phyloP scores from a whole-genome alignment of 148 eudicot genomes.

The Chenopodium album region DNA sequence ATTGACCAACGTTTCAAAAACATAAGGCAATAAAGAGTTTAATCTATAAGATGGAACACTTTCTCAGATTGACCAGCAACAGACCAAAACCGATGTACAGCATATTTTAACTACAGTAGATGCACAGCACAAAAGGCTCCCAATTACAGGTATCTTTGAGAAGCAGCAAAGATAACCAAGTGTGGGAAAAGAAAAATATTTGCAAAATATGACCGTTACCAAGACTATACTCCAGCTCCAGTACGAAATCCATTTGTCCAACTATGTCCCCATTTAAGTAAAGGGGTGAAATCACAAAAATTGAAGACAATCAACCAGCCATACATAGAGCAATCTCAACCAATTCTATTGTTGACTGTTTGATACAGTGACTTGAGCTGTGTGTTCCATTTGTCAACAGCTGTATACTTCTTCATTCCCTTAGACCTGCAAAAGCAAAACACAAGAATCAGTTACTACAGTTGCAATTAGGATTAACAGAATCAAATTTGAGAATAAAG shows the following conservation, averaged over 20 bases:
- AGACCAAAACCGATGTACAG: neutral
- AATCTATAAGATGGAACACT: conserved; percentile 10
- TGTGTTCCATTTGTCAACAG: conserved; percentile 93
- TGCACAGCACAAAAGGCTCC: conserved; percentile 12
- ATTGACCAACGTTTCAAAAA: neutral
- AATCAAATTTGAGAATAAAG: neutral
- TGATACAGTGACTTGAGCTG: conserved; percentile 77
- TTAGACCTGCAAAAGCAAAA: conserved; percentile 61
- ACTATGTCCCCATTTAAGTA: conserved; percentile 9
- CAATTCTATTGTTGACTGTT: conserved; percentile 68
- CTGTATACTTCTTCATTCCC: conserved; percentile 91
- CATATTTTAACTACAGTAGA: conserved; percentile 3
- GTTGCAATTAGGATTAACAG: neutral
- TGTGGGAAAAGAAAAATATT: conserved; percentile 2
- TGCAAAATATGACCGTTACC: neutral
- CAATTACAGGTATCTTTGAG: conserved; percentile 16
- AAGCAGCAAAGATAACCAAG: neutral
- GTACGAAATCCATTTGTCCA: conserved; percentile 9
- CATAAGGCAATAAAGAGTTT: neutral
- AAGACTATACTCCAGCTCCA: conserved; percentile 8
- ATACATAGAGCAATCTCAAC: conserved; percentile 34
- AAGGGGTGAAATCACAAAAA: conserved; percentile 16
- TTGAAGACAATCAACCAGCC: neutral
- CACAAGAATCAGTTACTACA: neutral
- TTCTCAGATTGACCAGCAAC: conserved; percentile 11